Conservation (phyloP, 148 eudicot species). For the Rhododendron ovatum region DNA sequence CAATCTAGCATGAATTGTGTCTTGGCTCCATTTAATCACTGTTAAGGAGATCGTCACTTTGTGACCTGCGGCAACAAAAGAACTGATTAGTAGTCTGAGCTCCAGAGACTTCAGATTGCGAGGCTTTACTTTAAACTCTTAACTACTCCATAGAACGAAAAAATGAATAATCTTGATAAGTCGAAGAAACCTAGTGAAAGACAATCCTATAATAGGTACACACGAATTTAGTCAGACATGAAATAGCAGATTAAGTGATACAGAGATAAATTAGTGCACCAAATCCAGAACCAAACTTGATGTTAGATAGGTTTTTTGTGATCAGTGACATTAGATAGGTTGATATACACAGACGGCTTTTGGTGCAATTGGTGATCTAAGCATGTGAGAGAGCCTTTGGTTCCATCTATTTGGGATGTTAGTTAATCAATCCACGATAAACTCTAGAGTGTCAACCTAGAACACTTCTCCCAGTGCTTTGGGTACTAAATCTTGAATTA, state of each 20-base stretch:
- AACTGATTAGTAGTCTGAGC: neutral
- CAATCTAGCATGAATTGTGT: neutral
- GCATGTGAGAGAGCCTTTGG: neutral
- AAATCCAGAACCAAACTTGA: neutral
- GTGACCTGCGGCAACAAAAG: neutral
- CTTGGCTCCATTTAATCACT: neutral
- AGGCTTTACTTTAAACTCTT: neutral
- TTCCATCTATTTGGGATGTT: neutral
- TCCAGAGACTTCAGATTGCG: neutral
- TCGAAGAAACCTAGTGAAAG: neutral
- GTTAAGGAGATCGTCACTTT: neutral
- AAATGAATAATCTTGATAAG: neutral
- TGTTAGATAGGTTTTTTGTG: too few species aligned
- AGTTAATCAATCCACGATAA: neutral
- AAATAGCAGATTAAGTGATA: neutral
- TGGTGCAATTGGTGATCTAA: neutral
- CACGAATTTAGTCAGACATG: neutral
- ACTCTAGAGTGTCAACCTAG: neutral
- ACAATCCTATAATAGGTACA: neutral
- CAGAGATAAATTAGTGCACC: neutral
- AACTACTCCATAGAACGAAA: neutral
- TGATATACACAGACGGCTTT: neutral
- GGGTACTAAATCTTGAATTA: neutral
- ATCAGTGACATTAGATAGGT: too few species aligned
- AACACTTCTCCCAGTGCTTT: neutral